Conservation (phyloP, 176 grass and related monocot species). For the Poa annua region DNA sequence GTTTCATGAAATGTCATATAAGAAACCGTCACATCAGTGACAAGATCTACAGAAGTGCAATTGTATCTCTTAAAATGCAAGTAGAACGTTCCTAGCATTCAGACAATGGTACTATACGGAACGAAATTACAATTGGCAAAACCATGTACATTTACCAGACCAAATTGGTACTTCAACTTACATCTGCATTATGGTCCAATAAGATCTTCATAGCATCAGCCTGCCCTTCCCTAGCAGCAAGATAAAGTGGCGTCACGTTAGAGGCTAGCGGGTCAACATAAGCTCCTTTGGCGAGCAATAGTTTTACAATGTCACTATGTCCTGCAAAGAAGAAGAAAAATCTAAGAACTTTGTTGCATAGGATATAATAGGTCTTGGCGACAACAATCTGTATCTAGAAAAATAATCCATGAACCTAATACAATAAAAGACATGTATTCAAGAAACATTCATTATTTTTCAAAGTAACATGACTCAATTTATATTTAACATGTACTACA, state of each 20-base stretch:
- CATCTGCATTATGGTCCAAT: slow-evolving; percentile 7
- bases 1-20: neutral
- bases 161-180: neutral
- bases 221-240: neutral
- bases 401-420: neutral
- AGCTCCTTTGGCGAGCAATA: slow-evolving; percentile 1
- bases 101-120: neutral
- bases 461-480: neutral
- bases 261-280: neutral
- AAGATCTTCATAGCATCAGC: neutral
- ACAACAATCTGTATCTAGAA: neutral
- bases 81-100: neutral
- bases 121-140: neutral
- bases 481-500: neutral
- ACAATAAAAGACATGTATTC: neutral
- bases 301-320: neutral
- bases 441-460: neutral
- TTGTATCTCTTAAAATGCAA: neutral
- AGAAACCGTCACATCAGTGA: neutral
- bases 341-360: neutral
- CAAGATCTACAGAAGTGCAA: neutral
- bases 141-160: neutral
- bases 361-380: neutral
- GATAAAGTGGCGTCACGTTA: neutral
- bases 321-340: neutral